A percentile compares a stretch with the other conserved stretches of the same genome.
phyloP scores from a whole-genome alignment of 2,329 filamentous ascomycete genomes.

The Pestalotiopsis sp. region DNA sequence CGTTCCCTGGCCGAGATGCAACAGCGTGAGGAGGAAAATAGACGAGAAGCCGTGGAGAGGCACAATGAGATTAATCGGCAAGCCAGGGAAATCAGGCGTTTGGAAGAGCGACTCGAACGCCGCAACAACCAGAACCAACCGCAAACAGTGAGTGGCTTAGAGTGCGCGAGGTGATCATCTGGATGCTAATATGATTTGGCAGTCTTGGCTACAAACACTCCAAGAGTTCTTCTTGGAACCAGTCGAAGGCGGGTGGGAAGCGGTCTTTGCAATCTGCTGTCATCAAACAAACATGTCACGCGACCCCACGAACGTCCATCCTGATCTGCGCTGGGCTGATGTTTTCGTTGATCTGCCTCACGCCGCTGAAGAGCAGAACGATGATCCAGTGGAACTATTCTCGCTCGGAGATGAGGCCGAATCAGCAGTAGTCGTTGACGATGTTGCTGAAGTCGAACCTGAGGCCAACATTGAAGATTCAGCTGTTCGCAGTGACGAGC shows the following conservation, averaged over 20 bases:
- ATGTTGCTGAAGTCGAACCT: background rate
- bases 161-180: background rate
- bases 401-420: too few relatives aligned
- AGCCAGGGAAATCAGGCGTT: too few relatives aligned
- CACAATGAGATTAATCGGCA: too few relatives aligned
- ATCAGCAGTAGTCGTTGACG: background rate
- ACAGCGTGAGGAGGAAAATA: too few relatives aligned
- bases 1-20: too few relatives aligned
- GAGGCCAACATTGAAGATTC: background rate
- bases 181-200: background rate
- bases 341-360: background rate
- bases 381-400: background rate
- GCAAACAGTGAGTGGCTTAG: too few relatives aligned
- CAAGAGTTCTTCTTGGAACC: background rate
- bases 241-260: background rate
- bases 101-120: too few relatives aligned
- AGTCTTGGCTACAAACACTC: background rate
- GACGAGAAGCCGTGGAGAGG: too few relatives aligned
- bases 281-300: background rate
- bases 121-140: too few relatives aligned
- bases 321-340: background rate
- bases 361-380: background rate
- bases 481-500: background rate
- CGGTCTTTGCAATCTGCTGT: constrained; percentile 1
- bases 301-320: constrained; percentile 4